These are phyloP conservation scores for Fallopia convolvulus DNA, from an alignment of 148 eudicot genomes.

Conservation along the genomic window DNA sequence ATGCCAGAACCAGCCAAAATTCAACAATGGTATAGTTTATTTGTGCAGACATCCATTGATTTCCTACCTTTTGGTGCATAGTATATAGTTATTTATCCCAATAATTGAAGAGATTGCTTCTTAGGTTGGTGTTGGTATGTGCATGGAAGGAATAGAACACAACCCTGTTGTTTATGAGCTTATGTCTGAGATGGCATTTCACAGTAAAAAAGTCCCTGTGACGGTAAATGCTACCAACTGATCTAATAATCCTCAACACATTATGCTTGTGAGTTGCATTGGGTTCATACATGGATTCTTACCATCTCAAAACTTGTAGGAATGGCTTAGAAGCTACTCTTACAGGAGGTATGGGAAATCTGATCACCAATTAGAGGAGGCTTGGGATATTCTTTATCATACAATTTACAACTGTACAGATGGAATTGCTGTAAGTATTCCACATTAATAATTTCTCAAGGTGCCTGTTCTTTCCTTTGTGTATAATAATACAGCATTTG, in stretches of 20 bases:
- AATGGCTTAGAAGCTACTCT: conserved; percentile 80
- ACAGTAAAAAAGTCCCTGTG: conserved; percentile 52
- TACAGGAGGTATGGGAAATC: conserved; percentile 82
- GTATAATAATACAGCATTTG: not conserved
- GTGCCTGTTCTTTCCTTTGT: not conserved
- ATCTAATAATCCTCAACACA: not conserved
- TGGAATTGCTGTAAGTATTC: conserved; percentile 75
- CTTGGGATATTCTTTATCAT: conserved; percentile 83
- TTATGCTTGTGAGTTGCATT: not conserved
- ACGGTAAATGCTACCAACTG: not conserved
- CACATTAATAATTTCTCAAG: not conserved
- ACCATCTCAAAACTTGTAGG: conserved; percentile 29
- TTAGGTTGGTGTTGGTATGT: conserved; percentile 97
- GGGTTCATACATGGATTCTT: not conserved
- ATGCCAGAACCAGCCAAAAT: conserved; percentile 69
- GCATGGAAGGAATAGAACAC: conserved; percentile 99
- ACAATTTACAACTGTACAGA: conserved; percentile 89
- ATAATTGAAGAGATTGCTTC: not conserved
- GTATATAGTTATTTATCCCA: not conserved
- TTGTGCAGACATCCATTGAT: not conserved
- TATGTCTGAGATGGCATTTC: conserved; percentile 99
- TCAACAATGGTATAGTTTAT: conserved; percentile 74
- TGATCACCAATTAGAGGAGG: conserved; percentile 57
- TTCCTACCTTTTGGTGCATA: not conserved
- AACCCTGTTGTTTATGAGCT: conserved; percentile 97